These are phyloP conservation scores for Protomyces inundatus DNA, from an alignment of 1,139 yeast genomes.

Conservation along the genomic window DNA sequence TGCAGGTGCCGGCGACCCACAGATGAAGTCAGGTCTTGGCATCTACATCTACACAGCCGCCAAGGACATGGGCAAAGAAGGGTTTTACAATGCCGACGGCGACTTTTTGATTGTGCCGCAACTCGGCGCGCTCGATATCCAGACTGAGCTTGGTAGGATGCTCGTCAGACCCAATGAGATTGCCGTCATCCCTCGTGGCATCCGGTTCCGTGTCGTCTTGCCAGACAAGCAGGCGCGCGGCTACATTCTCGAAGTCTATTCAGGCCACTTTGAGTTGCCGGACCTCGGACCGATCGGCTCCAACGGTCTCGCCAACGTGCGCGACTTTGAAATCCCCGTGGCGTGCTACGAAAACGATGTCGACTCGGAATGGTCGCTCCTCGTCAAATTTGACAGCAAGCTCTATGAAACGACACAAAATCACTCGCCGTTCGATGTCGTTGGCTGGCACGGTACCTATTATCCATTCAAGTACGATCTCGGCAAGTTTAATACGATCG, in stretches of 20 bases:
- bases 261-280: conserved; percentile 37
- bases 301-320: conserved; percentile 37
- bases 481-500: conserved; percentile 27
- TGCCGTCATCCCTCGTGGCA: conserved; percentile 37
- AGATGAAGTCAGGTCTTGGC: conserved; percentile 36
- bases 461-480: conserved; percentile 38
- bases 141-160: conserved; percentile 37
- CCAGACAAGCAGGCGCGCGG: conserved; percentile 24
- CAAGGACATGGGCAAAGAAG: conserved; percentile 35
- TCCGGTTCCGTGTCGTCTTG: conserved; percentile 34
- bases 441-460: conserved; percentile 38
- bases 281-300: conserved; percentile 37
- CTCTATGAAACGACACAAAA: conserved; percentile 33
- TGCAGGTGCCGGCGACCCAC: conserved; percentile 38
- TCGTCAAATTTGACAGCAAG: conserved; percentile 35
- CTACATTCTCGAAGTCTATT: conserved; percentile 36
- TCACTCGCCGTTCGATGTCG: conserved; percentile 38
- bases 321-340: conserved; percentile 37
- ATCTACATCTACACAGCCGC: conserved; percentile 35
- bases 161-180: conserved; percentile 37
- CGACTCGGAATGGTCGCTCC: conserved; percentile 31
- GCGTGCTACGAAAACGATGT: conserved; percentile 32
- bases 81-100: conserved; percentile 31
- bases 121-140: conserved; percentile 35
- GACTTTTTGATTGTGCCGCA: conserved; percentile 36